phyloP scores from a whole-genome alignment of 2,329 filamentous ascomycete genomes.

The Juglanconis sp. region DNA sequence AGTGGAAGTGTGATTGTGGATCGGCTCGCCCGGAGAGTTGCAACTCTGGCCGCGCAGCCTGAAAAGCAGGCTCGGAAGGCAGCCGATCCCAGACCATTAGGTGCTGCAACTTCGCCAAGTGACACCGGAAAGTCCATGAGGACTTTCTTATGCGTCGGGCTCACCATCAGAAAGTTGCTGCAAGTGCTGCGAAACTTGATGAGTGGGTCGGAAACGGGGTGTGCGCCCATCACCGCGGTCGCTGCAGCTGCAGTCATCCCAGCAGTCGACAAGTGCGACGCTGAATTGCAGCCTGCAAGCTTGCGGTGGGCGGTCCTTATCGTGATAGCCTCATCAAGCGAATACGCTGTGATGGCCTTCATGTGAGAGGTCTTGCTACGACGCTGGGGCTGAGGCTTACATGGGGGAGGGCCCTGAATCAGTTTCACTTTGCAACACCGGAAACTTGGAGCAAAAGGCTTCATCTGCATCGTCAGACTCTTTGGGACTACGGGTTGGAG shows the following conservation, averaged over 20 bases:
- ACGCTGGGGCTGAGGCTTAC: not conserved
- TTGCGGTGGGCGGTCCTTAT: not conserved
- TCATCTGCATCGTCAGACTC: not conserved
- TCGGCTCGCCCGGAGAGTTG: slow-evolving; percentile 5
- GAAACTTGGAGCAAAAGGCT: not conserved
- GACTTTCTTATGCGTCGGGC: not conserved
- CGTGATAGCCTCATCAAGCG: not conserved
- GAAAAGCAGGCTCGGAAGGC: slow-evolving; percentile 14
- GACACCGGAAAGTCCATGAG: not conserved
- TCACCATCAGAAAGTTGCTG: not conserved
- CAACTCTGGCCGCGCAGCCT: slow-evolving; percentile 7
- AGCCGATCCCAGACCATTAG: slow-evolving; percentile 3
- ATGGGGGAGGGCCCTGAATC: not conserved
- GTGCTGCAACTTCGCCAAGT: slow-evolving; percentile 13
- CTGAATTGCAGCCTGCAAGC: not conserved
- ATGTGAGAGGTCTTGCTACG: not conserved
- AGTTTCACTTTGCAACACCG: not conserved
- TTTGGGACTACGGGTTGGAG: not conserved
- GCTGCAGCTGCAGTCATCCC: not conserved
- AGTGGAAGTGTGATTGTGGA: slow-evolving; percentile 12
- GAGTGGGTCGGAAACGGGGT: not conserved
- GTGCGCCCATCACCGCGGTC: not conserved
- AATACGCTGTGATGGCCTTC: not conserved
- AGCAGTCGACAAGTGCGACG: not conserved
- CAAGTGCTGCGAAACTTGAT: slow-evolving; percentile 5